Conservation (phyloP, 305 asterid genomes). For the Fraxinus ornus region DNA sequence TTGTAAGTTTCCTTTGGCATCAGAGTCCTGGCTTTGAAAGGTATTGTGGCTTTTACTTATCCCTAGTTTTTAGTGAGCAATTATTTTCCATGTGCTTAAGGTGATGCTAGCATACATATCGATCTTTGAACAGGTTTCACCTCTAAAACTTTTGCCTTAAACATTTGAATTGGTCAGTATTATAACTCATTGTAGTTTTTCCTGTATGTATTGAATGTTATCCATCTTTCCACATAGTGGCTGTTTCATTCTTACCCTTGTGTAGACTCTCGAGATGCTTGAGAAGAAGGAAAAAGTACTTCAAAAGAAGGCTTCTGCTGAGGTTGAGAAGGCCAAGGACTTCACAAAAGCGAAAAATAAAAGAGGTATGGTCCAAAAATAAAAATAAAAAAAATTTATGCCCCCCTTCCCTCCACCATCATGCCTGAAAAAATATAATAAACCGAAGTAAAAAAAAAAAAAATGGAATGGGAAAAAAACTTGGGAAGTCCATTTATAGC, state of each 20-base stretch:
- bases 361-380: slow-evolving; percentile 46
- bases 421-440: background rate
- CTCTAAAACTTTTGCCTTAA: background rate
- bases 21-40: slow-evolving; percentile 4
- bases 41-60: background rate
- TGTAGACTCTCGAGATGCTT: slow-evolving; percentile 79
- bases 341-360: slow-evolving; percentile 74
- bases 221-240: slow-evolving; percentile 6
- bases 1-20: background rate
- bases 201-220: background rate
- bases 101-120: background rate
- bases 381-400: background rate
- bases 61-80: slow-evolving; percentile 8
- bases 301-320: slow-evolving; percentile 71
- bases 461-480: background rate
- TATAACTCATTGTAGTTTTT: background rate
- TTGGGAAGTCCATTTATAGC: background rate
- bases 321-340: slow-evolving; percentile 80
- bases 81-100: background rate
- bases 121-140: background rate
- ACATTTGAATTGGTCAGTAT: background rate
- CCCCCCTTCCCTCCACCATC: background rate
- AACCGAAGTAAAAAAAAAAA: background rate
- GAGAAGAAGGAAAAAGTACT: slow-evolving; percentile 83
- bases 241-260: slow-evolving; percentile 12